Evolutionary conservation across 345 rosid species (phyloP), one percentile per base, ranked within the genome.

Genomic region (Garcia nutans): DNA sequence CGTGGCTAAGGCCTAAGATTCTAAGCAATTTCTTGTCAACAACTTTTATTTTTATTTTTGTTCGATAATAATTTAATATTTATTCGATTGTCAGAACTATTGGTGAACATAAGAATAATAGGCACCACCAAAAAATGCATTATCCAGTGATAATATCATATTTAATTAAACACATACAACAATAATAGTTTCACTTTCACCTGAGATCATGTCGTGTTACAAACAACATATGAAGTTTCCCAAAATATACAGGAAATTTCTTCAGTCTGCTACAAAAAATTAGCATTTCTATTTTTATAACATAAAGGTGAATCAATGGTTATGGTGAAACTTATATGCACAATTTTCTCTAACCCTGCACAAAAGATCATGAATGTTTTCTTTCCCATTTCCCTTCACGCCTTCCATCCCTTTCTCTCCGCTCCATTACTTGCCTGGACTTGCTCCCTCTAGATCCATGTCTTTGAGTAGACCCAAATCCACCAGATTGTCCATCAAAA

Each of bases 361-460:
- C n/a, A 26, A 72, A 59, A 8, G 63, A 52, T 74, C 82, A 82
- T 66, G 72, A 89, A 84, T 90, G 93, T 82, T 92, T 92, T 65
- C 93, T 85, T 82, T 90, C 93, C 95, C 97, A 92, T 82, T 92
- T 92, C 55, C 97, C 94, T 81, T 90, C 95, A 0, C 93, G 89
- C 78, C 92, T 81, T 23, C 87, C 84, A 47, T 88, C 94, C 72
- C 92, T 88, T 54, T 89, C 93, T 80, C 91, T 88, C 75, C 95
- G 82, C 69, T 92, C 95, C 77, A 86, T 64, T 52, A 79, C 84
- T 79, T 87, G 92, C 80, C 91, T 86, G 2, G 92, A 87, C 86
- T 89, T 92, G 85, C 85, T 87, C 41, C 91, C 95, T 77, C 97
- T 81, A 8, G 89, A 79, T 42, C 90, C 92, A 9, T 89, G 92